Evolutionary conservation across 1,284 basidiomycete species (phyloP).

Genomic region (Ceratobasidium sp.): DNA sequence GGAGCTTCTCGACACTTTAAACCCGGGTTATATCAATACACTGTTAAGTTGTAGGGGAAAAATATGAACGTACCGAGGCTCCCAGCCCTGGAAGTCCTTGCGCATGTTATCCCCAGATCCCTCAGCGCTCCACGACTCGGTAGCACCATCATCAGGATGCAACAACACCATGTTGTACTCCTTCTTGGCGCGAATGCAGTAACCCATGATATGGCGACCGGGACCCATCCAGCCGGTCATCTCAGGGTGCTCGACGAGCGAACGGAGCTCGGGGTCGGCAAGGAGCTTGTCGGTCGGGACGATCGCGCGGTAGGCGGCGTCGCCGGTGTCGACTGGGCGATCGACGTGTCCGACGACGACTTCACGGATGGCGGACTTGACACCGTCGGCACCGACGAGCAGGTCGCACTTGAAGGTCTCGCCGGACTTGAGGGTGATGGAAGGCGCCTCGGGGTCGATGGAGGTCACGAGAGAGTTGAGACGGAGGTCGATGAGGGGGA

Average conservation of each 20-base stretch:
- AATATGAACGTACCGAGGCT: conserved; percentile 58
- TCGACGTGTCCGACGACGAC: conserved; percentile 62
- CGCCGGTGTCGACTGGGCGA: conserved; percentile 63
- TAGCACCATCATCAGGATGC: conserved; percentile 60
- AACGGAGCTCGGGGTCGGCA: conserved; percentile 65
- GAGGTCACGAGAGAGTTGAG: conserved; percentile 62
- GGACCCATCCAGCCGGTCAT: conserved; percentile 66
- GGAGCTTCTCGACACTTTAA: conserved; percentile 61
- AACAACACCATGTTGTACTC: conserved; percentile 67
- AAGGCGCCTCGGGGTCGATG: conserved; percentile 60
- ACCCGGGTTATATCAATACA: neutral
- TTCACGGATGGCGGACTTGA: conserved; percentile 66
- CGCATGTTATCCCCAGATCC: conserved; percentile 64
- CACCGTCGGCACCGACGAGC: conserved; percentile 69
- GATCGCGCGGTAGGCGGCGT: conserved; percentile 64
- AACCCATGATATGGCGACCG: conserved; percentile 62
- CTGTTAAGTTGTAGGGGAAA: neutral
- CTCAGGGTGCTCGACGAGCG: conserved; percentile 62
- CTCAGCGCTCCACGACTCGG: conserved; percentile 62
- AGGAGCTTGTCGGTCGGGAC: conserved; percentile 64
- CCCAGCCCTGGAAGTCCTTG: conserved; percentile 63
- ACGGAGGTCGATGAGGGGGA: conserved; percentile 62
- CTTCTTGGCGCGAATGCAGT: conserved; percentile 61
- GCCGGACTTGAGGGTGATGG: conserved; percentile 61
- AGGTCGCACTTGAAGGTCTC: conserved; percentile 61